Evolutionary conservation across 257 asterid genomes (phyloP).

Genomic region (Rauvolfia tetraphylla): DNA sequence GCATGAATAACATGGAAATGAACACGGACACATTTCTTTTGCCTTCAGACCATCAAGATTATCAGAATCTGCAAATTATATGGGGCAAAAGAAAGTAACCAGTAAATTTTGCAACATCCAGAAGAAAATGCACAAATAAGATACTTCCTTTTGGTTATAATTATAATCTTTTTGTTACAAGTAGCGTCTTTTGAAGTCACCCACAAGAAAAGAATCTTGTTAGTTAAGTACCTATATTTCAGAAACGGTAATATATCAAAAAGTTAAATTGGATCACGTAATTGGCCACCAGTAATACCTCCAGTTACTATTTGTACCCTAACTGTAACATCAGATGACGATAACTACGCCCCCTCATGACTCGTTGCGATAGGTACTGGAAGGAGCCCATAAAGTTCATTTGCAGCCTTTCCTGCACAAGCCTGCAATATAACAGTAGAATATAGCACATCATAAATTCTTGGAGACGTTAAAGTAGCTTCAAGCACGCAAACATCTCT

Average conservation of each 20-base stretch:
- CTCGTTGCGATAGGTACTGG: slow-evolving; percentile 65
- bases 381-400: slow-evolving; percentile 42
- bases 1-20: background rate
- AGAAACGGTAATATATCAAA: background rate
- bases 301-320: slow-evolving; percentile 43
- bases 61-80: background rate
- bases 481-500: slow-evolving; percentile 22
- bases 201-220: background rate
- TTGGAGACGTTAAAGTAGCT: slow-evolving; percentile 24
- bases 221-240: background rate
- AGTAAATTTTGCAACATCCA: background rate
- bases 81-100: background rate
- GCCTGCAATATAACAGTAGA: slow-evolving; percentile 52
- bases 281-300: slow-evolving; percentile 20
- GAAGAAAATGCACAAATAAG: background rate
- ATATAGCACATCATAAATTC: slow-evolving; percentile 20
- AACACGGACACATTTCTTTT: background rate
- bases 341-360: slow-evolving; percentile 84
- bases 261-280: background rate
- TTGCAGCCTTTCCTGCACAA: slow-evolving; percentile 68
- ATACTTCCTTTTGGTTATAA: background rate
- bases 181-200: background rate
- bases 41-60: too few species aligned
- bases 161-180: background rate
- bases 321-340: slow-evolving; percentile 74